phyloP scores from a whole-genome alignment of 2,329 filamentous ascomycete species.

The Helotiales sp. region DNA sequence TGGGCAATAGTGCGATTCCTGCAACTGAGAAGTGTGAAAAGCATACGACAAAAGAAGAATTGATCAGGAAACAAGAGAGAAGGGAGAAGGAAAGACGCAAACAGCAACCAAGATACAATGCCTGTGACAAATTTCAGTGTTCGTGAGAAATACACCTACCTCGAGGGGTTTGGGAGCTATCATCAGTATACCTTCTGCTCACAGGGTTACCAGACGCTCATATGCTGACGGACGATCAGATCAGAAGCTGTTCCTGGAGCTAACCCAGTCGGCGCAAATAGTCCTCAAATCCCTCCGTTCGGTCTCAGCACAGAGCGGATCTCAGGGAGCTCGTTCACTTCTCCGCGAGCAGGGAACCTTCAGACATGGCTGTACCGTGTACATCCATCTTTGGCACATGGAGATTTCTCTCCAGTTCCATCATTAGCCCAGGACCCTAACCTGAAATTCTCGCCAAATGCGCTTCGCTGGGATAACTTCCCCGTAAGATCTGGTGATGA shows the following conservation, averaged over 20 bases:
- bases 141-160: constrained; percentile 68
- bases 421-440: constrained; percentile 36
- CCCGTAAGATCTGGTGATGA: constrained; percentile 51
- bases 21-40: too few species aligned
- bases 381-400: constrained; percentile 62
- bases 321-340: constrained; percentile 71
- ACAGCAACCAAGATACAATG: constrained; percentile 49
- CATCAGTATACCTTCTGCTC: constrained; percentile 62
- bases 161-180: constrained; percentile 75
- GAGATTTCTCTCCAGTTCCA: constrained; percentile 49
- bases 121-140: constrained; percentile 50
- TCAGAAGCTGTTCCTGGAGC: constrained; percentile 73
- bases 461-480: constrained; percentile 60
- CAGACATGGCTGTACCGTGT: constrained; percentile 75
- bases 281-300: constrained; percentile 75
- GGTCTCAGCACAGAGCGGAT: constrained; percentile 83
- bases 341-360: constrained; percentile 66
- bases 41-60: too few species aligned
- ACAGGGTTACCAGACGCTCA: too few species aligned
- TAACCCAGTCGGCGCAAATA: constrained; percentile 75
- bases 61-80: too few species aligned
- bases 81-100: not conserved
- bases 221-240: too few species aligned
- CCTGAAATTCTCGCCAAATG: constrained; percentile 65
- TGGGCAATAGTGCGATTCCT: too few species aligned